Conservation (phyloP, 257 asterid species). For the Solanum pinnatisectum region DNA sequence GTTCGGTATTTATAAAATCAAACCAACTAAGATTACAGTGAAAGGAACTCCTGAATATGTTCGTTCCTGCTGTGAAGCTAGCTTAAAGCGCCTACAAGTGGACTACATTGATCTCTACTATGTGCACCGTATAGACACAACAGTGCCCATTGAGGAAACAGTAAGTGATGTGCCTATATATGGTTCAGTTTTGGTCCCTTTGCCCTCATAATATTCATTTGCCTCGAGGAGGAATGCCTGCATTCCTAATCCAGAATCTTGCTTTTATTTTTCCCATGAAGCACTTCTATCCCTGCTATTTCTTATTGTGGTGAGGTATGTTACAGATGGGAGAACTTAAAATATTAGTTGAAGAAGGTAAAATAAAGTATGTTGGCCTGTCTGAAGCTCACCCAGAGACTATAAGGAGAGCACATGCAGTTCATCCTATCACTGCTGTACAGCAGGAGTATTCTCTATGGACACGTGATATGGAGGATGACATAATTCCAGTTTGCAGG, state of each 20-base stretch:
- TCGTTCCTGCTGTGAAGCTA: slow-evolving; percentile 55
- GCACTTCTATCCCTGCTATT: background rate
- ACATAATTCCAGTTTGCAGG: too few species aligned
- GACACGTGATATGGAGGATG: too few species aligned
- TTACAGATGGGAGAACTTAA: slow-evolving; percentile 33
- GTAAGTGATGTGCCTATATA: slow-evolving; percentile 11
- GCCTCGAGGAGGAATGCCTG: background rate
- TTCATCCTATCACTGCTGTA: too few species aligned
- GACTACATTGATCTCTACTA: slow-evolving; percentile 57
- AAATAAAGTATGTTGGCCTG: too few species aligned
- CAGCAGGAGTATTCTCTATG: too few species aligned
- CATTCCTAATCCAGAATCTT: background rate
- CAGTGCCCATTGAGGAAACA: slow-evolving; percentile 60
- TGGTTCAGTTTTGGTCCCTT: background rate
- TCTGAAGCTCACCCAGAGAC: too few species aligned
- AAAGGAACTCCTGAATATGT: slow-evolving; percentile 59
- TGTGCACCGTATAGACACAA: slow-evolving; percentile 43
- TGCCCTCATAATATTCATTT: background rate
- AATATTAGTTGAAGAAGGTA: too few species aligned
- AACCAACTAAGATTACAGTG: slow-evolving; percentile 17
- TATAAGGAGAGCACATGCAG: too few species aligned
- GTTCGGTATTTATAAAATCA: slow-evolving; percentile 33
- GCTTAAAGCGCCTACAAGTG: slow-evolving; percentile 50
- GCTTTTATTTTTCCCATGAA: background rate
- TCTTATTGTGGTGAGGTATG: background rate